Conservation (phyloP, 768 basidiomycete species). For the Rhodotorula diobovata region DNA sequence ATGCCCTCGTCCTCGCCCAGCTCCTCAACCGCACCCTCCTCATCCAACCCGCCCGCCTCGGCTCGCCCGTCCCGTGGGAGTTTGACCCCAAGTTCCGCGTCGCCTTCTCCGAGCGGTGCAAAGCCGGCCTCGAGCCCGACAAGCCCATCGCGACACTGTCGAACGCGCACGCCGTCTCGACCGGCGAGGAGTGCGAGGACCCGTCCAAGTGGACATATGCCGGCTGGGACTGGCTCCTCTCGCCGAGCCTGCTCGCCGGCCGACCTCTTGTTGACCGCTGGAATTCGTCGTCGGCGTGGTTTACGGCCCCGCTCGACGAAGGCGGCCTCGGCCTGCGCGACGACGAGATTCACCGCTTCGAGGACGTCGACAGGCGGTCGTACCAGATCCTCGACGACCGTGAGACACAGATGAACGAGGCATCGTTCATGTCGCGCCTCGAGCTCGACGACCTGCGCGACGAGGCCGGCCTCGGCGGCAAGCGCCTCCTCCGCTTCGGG, state of each 20-base stretch:
- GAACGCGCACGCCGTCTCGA: not conserved
- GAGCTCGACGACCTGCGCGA: constrained; percentile 12
- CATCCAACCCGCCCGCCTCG: constrained; percentile 32
- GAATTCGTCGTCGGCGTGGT: constrained; percentile 4
- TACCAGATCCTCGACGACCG: constrained; percentile 24
- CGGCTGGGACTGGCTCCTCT: constrained; percentile 11
- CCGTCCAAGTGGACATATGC: constrained; percentile 11
- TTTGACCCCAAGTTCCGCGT: not conserved
- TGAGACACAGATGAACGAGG: not conserved
- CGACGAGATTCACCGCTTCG: constrained; percentile 8
- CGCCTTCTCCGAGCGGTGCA: constrained; percentile 22
- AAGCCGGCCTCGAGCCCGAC: constrained; percentile 15
- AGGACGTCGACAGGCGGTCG: constrained; percentile 17
- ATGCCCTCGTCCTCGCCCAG: constrained; percentile 30
- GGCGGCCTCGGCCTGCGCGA: constrained; percentile 11
- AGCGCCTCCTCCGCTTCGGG: constrained; percentile 26
- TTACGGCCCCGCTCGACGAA: not conserved
- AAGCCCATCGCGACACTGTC: not conserved
- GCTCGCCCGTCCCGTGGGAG: constrained; percentile 26
- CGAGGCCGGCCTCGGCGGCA: not conserved
- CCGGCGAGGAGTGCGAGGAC: constrained; percentile 6
- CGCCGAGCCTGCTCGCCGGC: not conserved
- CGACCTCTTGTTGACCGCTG: constrained; percentile 19
- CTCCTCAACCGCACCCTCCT: constrained; percentile 35
- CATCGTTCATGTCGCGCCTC: constrained; percentile 4